Conservation (phyloP, 2,329 filamentous ascomycete species). For the Laburnicola sp. region DNA sequence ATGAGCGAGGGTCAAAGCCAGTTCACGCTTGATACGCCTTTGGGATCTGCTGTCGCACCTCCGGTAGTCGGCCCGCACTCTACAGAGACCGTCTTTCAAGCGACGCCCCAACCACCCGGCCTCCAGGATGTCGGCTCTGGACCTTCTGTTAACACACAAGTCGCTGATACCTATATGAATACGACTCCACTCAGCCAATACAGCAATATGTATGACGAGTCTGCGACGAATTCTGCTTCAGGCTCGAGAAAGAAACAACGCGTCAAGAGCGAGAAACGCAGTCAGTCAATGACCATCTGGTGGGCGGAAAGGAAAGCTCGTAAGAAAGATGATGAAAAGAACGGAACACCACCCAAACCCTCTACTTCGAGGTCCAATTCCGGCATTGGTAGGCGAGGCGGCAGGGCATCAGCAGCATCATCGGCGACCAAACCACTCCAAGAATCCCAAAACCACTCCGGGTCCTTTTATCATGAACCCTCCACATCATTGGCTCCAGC, state of each 20-base stretch:
- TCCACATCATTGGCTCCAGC: slow-evolving; percentile 12
- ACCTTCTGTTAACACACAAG: slow-evolving; percentile 29
- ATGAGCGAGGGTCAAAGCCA: slow-evolving; percentile 45
- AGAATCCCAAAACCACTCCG: slow-evolving; percentile 15
- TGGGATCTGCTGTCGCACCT: slow-evolving; percentile 17
- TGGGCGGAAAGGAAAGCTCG: slow-evolving; percentile 50
- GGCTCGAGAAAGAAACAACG: slow-evolving; percentile 41
- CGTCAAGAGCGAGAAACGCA: slow-evolving; percentile 51
- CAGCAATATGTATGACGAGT: slow-evolving; percentile 34
- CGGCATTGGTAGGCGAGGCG: slow-evolving; percentile 26
- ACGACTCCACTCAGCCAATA: slow-evolving; percentile 42
- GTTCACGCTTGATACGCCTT: slow-evolving; percentile 40
- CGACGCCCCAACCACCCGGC: slow-evolving; percentile 33
- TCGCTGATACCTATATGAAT: slow-evolving; percentile 41
- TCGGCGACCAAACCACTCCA: slow-evolving; percentile 21
- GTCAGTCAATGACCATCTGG: slow-evolving; percentile 52
- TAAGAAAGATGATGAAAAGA: slow-evolving; percentile 40
- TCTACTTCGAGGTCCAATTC: slow-evolving; percentile 30
- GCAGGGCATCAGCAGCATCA: slow-evolving; percentile 24
- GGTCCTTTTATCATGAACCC: slow-evolving; percentile 23
- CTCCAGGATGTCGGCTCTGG: slow-evolving; percentile 23
- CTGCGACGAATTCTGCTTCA: slow-evolving; percentile 22
- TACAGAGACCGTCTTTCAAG: slow-evolving; percentile 41
- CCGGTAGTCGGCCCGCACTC: slow-evolving; percentile 31
- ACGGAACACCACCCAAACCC: slow-evolving; percentile 24